These are phyloP conservation scores for Hortaea werneckii DNA, from an alignment of 2,329 filamentous ascomycete genomes.

Conservation along the genomic window DNA sequence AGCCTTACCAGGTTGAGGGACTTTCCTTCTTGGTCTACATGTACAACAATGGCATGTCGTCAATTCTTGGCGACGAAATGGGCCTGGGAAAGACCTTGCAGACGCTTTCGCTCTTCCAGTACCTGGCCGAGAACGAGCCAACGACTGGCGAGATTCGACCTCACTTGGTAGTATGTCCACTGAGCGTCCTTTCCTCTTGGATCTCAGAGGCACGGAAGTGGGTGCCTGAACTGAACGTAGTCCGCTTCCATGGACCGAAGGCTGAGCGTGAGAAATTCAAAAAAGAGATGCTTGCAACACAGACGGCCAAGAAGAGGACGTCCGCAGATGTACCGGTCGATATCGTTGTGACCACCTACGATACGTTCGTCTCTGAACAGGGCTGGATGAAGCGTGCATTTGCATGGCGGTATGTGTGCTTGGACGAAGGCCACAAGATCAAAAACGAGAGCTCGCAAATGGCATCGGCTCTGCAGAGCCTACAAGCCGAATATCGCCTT, in stretches of 20 bases:
- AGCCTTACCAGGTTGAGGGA: constrained; percentile 42
- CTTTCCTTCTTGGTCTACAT: constrained; percentile 41
- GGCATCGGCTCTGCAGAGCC: constrained; percentile 31
- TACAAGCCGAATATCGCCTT: constrained; percentile 40
- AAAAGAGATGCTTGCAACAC: constrained; percentile 10
- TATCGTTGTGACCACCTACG: constrained; percentile 42
- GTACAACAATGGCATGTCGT: constrained; percentile 35
- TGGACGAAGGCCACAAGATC: constrained; percentile 46
- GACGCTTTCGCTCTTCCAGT: constrained; percentile 40
- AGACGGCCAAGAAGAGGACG: constrained; percentile 1
- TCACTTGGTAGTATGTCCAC: constrained; percentile 40
- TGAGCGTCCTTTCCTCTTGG: constrained; percentile 43
- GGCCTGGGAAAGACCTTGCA: constrained; percentile 42
- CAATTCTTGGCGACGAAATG: constrained; percentile 42
- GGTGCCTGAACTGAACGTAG: constrained; percentile 37
- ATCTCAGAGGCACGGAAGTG: constrained; percentile 38
- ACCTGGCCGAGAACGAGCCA: constrained; percentile 33
- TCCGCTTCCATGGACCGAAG: constrained; percentile 39
- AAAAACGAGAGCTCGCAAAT: constrained; percentile 40
- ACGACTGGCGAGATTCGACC: constrained; percentile 31
- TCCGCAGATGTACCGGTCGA: constrained; percentile 31
- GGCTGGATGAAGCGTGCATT: constrained; percentile 43
- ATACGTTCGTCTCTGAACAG: constrained; percentile 37
- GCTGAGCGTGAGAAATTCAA: constrained; percentile 38
- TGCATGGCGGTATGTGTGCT: constrained; percentile 42